Percentiles rank a stretch among this genome's conserved stretches.
Conservation (phyloP, 2,329 filamentous ascomycete species). For the Penicillium freii region DNA sequence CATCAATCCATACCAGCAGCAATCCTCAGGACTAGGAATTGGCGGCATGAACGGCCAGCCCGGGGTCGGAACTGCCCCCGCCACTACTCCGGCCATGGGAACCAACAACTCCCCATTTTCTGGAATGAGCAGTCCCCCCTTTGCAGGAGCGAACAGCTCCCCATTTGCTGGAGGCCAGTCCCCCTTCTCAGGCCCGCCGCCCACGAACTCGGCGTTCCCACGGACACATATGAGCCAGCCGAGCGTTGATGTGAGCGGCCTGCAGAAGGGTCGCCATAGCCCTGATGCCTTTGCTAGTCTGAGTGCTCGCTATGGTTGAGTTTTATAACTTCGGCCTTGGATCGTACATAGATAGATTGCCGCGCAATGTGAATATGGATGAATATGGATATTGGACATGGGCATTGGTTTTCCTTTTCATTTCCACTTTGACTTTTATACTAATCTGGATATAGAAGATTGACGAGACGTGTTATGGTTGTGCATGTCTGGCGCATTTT, state of each 20-base stretch:
- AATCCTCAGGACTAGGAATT: conserved; percentile 2
- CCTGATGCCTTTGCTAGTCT: conserved; percentile 52
- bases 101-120: conserved; percentile 4
- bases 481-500: conserved; percentile 18
- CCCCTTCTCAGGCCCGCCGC: conserved; percentile 13
- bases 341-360: neutral
- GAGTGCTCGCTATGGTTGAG: conserved; percentile 46
- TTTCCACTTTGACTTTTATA: neutral
- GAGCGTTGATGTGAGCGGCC: conserved; percentile 48
- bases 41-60: conserved; percentile 1
- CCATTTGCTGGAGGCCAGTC: conserved; percentile 5
- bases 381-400: conserved; percentile 4
- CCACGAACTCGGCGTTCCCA: conserved; percentile 18
- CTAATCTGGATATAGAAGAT: conserved; percentile 19
- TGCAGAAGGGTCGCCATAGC: conserved; percentile 50
- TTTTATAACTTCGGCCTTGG: neutral
- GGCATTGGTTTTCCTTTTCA: neutral
- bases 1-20: conserved; percentile 12
- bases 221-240: conserved; percentile 48
- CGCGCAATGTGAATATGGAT: conserved; percentile 6
- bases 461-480: conserved; percentile 13
- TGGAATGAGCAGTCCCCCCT: conserved; percentile 4
- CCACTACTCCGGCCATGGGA: neutral
- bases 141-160: conserved; percentile 1
- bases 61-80: neutral